Base-by-base conservation (phyloP, 2,329 filamentous ascomycete species). In the Botrytis fabae region DNA sequence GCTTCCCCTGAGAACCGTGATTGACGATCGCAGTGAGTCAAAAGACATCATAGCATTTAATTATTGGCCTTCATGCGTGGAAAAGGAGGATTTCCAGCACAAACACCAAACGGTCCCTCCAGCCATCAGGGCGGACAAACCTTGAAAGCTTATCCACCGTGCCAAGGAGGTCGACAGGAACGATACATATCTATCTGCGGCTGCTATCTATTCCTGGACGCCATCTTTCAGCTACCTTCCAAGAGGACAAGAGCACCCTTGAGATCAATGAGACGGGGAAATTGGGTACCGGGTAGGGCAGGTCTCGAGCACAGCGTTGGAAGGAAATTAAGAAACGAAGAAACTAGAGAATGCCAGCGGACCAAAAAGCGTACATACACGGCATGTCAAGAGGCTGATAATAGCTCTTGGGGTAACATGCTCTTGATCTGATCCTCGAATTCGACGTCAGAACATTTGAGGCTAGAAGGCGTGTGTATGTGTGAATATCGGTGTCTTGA, bases 121-220 rank as follows among this genome's bases (percentile, higher is more conserved):
- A 38, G 14, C 22, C 22, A 28, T 64, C n/a, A 64, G 5, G 18
- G 28, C 42, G 51, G 25, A n/a, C 51, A 64, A 64, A 64, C 42
- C 25, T 12, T 54, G 32, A n/a, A 54, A 68, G 64, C 64, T 68
- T 68, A 68, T 68, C 64, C 48, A 65, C 44, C 28, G 16, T 42
- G 64, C 64, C 64, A 68, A 54, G 46, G 38, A 22, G 46, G 46
- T 68, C 64, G 64, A 68, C 35, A 68, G 35, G 46, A 68, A 68
- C 64, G 20, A 5, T 65, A 40, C 28, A 65, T 65, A 65, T 48
- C 32, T 40, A 40, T 28, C 64, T 28, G 25, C 46, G 16, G 3
- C 40, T 42, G 14, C 40, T 22, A 28, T n/a, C 25, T 54, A 66
- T 68, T 54, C 64, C 64, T 68, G 46, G 64, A 68, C 64, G 64